A percentile compares a stretch with the other conserved stretches of the same genome.
Conservation (phyloP, 2,329 filamentous ascomycete genomes). For the Fusarium foetens region DNA sequence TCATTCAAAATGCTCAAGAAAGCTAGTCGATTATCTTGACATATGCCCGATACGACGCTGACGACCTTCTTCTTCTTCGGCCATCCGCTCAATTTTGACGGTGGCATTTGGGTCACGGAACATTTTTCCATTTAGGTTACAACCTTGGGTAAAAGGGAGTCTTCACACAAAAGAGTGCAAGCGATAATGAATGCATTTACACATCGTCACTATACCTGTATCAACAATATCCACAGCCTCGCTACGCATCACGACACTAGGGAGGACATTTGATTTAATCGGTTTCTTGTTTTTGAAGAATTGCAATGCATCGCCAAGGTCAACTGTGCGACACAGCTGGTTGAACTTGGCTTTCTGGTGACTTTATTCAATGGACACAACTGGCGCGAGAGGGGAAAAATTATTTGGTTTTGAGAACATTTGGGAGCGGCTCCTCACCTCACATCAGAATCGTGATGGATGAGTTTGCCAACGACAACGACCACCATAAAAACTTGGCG, state of each 20-base stretch:
- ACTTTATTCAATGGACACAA: constrained; percentile 32
- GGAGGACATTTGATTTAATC: constrained; percentile 43
- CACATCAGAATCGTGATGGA: constrained; percentile 30
- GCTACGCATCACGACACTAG: constrained; percentile 43
- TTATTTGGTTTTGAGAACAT: constrained; percentile 27
- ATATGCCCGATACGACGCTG: constrained; percentile 50
- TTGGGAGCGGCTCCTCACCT: constrained; percentile 23
- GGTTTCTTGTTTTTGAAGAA: constrained; percentile 34
- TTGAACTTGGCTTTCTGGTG: constrained; percentile 37
- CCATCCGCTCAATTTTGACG: constrained; percentile 34
- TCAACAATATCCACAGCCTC: constrained; percentile 50
- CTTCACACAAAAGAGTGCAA: constrained; percentile 52
- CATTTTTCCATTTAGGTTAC: constrained; percentile 38
- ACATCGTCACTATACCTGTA: constrained; percentile 57
- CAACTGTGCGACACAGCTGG: constrained; percentile 22
- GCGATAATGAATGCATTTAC: constrained; percentile 55
- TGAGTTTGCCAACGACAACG: constrained; percentile 43
- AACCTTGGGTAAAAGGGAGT: constrained; percentile 49
- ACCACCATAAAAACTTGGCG: constrained; percentile 41
- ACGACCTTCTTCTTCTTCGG: constrained; percentile 47
- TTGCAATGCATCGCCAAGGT: constrained; percentile 41
- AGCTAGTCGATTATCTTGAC: constrained; percentile 38
- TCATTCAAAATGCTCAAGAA: constrained; percentile 35
- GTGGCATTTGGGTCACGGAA: constrained; percentile 47
- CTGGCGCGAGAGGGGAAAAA: constrained; percentile 40